A percentile compares a stretch with the other conserved stretches of the same genome.
phyloP scores from a whole-genome alignment of 805 yeast genomes.

The Tetrapisispora nanseiensis region DNA sequence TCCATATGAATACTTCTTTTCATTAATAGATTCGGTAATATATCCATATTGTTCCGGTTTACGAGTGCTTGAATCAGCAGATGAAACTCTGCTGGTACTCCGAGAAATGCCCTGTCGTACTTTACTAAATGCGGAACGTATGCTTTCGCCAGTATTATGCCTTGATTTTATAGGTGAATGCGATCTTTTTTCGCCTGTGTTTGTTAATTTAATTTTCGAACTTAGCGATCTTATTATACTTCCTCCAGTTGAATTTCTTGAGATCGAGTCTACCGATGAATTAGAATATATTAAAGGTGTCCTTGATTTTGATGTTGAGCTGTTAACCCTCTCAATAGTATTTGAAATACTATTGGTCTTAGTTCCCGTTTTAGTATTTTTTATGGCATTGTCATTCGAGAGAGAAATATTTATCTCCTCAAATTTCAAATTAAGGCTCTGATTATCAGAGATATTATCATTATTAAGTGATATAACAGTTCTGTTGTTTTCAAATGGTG shows the following conservation, averaged over 20 bases:
- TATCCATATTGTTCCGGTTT: background rate
- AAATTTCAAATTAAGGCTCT: background rate
- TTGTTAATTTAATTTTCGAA: constrained; percentile 11
- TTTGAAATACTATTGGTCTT: background rate
- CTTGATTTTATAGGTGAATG: constrained; percentile 18
- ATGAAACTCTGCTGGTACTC: constrained; percentile 1
- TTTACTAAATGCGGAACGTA: constrained; percentile 13
- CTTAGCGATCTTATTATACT: constrained; percentile 13
- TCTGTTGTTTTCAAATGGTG: background rate
- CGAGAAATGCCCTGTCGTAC: constrained; percentile 12
- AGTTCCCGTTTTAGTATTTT: background rate
- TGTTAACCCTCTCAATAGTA: background rate
- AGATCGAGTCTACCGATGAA: background rate
- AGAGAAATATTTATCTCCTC: background rate
- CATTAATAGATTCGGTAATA: background rate
- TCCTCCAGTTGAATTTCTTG: constrained; percentile 12
- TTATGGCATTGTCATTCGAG: background rate
- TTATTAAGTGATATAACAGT: background rate
- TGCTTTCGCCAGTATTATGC: constrained; percentile 22
- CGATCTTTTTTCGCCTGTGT: constrained; percentile 13
- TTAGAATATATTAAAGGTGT: background rate
- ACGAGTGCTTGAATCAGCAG: background rate
- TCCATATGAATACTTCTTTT: background rate
- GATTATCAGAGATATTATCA: background rate
- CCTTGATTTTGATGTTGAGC: background rate